Conservation (phyloP, 2,329 filamentous ascomycete species). For the Cladosporium sp. region DNA sequence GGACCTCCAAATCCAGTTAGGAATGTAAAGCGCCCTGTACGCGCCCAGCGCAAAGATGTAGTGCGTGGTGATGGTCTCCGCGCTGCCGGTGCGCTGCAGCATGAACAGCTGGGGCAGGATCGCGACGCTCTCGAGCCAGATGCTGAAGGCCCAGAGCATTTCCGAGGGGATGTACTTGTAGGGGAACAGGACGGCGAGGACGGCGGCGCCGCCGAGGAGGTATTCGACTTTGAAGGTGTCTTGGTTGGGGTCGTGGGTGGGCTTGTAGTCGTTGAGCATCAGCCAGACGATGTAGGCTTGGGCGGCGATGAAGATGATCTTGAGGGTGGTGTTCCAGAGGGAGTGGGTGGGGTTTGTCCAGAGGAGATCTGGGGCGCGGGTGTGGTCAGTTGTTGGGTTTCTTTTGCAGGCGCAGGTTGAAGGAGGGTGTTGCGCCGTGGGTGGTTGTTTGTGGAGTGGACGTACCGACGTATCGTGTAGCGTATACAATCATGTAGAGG, state of each 20-base stretch:
- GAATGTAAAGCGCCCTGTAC: slow-evolving; percentile 94
- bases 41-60: slow-evolving; percentile 91
- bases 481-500: slow-evolving; percentile 89
- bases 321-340: slow-evolving; percentile 92
- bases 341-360: slow-evolving; percentile 65
- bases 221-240: slow-evolving; percentile 98
- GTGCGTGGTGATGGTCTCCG: slow-evolving; percentile 98
- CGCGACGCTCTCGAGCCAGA: slow-evolving; percentile 96
- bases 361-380: slow-evolving; percentile 69
- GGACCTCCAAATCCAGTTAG: slow-evolving; percentile 87
- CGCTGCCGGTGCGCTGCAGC: slow-evolving; percentile 95
- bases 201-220: slow-evolving; percentile 76
- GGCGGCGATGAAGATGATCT: slow-evolving; percentile 87
- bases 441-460: neutral
- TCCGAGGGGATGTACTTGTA: slow-evolving; percentile 78
- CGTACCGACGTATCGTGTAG: slow-evolving; percentile 77
- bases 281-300: slow-evolving; percentile 96
- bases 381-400: slow-evolving; percentile 22
- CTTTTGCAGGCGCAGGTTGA: slow-evolving; percentile 22
- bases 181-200: slow-evolving; percentile 80
- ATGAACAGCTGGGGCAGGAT: slow-evolving; percentile 98
- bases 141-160: slow-evolving; percentile 96
- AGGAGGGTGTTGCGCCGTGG: slow-evolving; percentile 19
- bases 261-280: slow-evolving; percentile 97
- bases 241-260: slow-evolving; percentile 93